Evolutionary conservation across 192 early-diverging fungal species (phyloP), one percentile per base, ranked within the genome.

Genomic region (Mortierella alpina): DNA sequence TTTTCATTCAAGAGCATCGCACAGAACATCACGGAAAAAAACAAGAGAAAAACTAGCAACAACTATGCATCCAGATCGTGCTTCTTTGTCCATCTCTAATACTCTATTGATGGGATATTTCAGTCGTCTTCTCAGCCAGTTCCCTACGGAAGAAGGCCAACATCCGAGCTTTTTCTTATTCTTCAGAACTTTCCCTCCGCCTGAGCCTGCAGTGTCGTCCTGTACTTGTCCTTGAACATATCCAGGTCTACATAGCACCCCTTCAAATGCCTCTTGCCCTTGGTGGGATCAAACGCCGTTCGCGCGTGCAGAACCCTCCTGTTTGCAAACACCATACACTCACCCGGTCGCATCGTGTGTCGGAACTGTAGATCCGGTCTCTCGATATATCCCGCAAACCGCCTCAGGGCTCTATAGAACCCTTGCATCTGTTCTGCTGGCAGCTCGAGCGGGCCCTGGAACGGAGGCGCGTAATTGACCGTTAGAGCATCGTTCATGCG

Each of bases 391-490:
- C 84, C 83, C 45, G 86, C 86, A 77, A 94, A 93, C 0, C 66
- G 53, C 48, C 75, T 82, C 71, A 94, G 89, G 0, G 95, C 93
- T 55, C 79, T 61, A 72, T 95, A 94, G 65, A 93, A 92, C 20
- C 66, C 55, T 14, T 71, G 72, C 53, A 90, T 86, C 22, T 88
- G 68, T 5, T 82, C 61, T 1, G 83, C 83, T 14, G 64, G 52
- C 7, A 76, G 10, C 48, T 85, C 84, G 46, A 93, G 64, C 13
- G 92, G 93, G 0, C 93, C 95, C 83, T 95, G 94, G 86, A 96
- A 96, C 39, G 94, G 95, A 23, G 95, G 95, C 0, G 92, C 82
- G 63, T 96, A 95, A 72, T 92, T 93, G 12, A 95, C 90, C 23
- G 77, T 89, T 60, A 82, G 72, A 15, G 82, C 66, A 63, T 75